phyloP scores from a whole-genome alignment of 257 asterid genomes.

The Solanum medicagineum region DNA sequence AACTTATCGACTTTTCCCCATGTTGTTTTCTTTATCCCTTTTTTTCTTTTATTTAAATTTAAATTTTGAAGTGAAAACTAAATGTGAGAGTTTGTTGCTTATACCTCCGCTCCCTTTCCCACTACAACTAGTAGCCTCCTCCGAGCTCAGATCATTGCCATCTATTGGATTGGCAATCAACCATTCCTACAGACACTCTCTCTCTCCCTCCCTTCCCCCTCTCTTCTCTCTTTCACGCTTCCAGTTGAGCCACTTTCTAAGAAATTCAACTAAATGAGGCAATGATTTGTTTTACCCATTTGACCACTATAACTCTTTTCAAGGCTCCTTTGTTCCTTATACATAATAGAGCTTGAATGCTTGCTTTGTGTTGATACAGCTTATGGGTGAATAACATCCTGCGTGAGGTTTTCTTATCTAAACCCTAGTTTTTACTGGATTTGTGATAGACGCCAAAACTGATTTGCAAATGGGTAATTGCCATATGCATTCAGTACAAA shows the following conservation, averaged over 20 bases:
- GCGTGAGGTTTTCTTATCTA: neutral
- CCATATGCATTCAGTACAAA: neutral
- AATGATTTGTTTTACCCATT: neutral
- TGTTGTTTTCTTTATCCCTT: neutral
- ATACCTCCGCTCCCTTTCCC: neutral
- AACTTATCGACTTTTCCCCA: neutral
- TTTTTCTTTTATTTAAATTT: neutral
- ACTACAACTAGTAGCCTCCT: neutral
- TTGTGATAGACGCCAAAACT: neutral
- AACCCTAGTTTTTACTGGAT: neutral
- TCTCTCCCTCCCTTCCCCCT: neutral
- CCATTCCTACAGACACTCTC: neutral
- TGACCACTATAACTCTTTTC: neutral
- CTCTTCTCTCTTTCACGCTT: neutral
- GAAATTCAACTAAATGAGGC: neutral
- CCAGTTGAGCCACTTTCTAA: neutral
- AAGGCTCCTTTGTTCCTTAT: neutral
- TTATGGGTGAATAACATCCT: neutral
- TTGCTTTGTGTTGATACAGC: neutral
- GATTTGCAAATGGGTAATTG: neutral
- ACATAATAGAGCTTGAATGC: neutral
- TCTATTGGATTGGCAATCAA: neutral
- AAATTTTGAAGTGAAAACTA: neutral
- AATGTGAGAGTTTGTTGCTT: neutral
- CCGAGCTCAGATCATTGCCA: neutral